Percentiles rank a stretch among this genome's conserved stretches.
Conservation (phyloP, 1,284 basidiomycete species). For the Inonotus hispidus region DNA sequence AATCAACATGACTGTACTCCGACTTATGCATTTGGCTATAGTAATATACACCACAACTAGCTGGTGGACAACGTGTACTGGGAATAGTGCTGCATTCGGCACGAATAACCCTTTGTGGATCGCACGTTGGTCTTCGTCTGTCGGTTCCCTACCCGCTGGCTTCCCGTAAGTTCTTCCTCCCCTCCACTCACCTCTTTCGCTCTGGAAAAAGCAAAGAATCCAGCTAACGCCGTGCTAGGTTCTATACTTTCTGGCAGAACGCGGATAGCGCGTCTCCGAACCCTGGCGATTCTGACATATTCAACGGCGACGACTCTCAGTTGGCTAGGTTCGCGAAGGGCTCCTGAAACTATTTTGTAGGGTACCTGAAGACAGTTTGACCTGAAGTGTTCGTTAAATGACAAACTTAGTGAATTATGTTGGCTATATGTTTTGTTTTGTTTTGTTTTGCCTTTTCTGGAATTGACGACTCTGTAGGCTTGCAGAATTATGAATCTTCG, state of each 20-base stretch:
- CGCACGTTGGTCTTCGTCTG: constrained; percentile 43
- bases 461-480: too few relatives aligned
- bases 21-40: constrained; percentile 15
- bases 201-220: not conserved
- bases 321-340: constrained; percentile 28
- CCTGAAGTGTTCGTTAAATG: too few relatives aligned
- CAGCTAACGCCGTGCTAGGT: constrained; percentile 27
- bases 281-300: constrained; percentile 52
- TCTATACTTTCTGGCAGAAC: constrained; percentile 61
- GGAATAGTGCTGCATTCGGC: constrained; percentile 46
- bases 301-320: constrained; percentile 39
- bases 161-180: constrained; percentile 32
- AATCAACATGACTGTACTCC: not conserved
- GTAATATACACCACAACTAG: constrained; percentile 61
- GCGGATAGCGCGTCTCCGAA: constrained; percentile 42
- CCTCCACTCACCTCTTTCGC: too few relatives aligned
- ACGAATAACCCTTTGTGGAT: constrained; percentile 53
- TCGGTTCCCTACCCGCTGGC: constrained; percentile 52
- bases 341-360: not conserved
- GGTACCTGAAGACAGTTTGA: too few relatives aligned
- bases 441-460: too few relatives aligned
- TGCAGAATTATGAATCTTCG: too few relatives aligned
- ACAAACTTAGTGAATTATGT: too few relatives aligned
- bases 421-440: too few relatives aligned
- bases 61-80: constrained; percentile 67